phyloP scores from a whole-genome alignment of 2,329 filamentous ascomycete genomes.

The Chaetomiaceae sp. region DNA sequence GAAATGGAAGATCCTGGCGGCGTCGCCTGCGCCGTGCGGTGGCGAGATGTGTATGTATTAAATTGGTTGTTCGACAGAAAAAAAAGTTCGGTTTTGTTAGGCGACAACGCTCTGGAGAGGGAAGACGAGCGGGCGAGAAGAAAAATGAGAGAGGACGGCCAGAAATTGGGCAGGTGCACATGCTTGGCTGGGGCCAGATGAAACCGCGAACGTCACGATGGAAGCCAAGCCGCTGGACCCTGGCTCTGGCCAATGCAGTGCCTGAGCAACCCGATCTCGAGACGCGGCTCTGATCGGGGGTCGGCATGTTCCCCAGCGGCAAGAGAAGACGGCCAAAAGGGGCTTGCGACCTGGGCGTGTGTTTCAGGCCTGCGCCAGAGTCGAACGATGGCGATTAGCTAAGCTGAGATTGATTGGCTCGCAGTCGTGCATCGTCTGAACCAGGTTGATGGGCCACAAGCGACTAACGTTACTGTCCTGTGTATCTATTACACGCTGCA shows the following conservation, averaged over 20 bases:
- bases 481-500: too few relatives aligned
- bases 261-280: too few relatives aligned
- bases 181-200: slow-evolving; percentile 16
- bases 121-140: slow-evolving; percentile 10
- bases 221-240: neutral
- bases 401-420: slow-evolving; percentile 20
- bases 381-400: slow-evolving; percentile 30
- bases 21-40: slow-evolving; percentile 12
- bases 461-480: too few relatives aligned
- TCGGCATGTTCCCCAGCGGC: too few relatives aligned
- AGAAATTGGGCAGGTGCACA: too few relatives aligned
- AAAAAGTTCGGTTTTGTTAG: slow-evolving; percentile 2
- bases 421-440: neutral
- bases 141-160: slow-evolving; percentile 5
- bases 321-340: too few relatives aligned
- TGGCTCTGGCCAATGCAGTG: too few relatives aligned
- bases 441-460: too few relatives aligned
- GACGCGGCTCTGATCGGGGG: too few relatives aligned
- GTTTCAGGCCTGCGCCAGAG: slow-evolving; percentile 45
- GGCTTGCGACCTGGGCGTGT: slow-evolving; percentile 3
- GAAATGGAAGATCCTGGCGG: neutral
- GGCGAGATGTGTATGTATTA: neutral
- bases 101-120: neutral
- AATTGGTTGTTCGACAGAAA: slow-evolving; percentile 1
- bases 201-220: slow-evolving; percentile 28